Conservation (phyloP, 106 monocot genomes). For the Dendrobium nobile region DNA sequence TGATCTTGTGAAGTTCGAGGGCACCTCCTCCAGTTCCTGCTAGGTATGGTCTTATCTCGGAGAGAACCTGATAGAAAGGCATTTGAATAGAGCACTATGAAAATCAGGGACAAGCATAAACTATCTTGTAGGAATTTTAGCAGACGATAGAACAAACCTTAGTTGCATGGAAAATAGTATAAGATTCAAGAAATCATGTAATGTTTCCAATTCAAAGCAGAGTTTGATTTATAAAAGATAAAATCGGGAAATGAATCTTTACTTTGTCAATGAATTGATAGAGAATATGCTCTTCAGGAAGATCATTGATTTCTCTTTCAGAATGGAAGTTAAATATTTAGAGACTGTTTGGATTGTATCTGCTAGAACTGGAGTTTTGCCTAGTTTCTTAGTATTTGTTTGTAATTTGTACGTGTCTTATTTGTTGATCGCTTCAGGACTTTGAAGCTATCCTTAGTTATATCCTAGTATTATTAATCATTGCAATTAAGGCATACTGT, state of each 20-base stretch:
- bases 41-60: slow-evolving; percentile 90
- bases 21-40: slow-evolving; percentile 77
- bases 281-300: no score
- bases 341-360: no score
- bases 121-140: neutral
- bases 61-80: slow-evolving; percentile 46
- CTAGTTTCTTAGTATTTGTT: no score
- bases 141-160: neutral
- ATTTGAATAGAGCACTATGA: slow-evolving; percentile 2
- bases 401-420: no score
- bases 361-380: no score
- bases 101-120: neutral
- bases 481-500: no score
- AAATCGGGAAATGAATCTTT: no score
- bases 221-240: neutral
- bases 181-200: neutral
- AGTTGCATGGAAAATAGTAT: neutral
- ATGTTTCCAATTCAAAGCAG: neutral
- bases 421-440: no score
- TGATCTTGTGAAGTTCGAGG: slow-evolving; percentile 67
- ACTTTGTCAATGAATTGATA: no score
- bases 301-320: neutral
- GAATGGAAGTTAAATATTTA: neutral
- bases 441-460: no score
- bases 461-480: no score